Base-by-base conservation (phyloP, 345 rosid species). In the Gossypioides kirkii region DNA sequence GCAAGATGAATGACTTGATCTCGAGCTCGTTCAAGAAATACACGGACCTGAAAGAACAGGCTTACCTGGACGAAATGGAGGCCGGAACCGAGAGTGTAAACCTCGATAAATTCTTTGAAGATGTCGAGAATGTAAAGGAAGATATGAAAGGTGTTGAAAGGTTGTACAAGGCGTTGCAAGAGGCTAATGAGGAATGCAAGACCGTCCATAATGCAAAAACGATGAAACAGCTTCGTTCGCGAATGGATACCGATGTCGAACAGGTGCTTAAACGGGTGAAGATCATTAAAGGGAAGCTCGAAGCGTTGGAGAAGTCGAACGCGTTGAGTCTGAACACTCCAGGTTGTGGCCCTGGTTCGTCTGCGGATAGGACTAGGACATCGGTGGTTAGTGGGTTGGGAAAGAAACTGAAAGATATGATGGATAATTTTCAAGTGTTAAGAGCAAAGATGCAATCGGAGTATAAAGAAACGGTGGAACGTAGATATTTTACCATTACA, bases 291-390 rank as follows among this genome's bases (percentile, higher is more conserved):
- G 87, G 82, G 3, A 87, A 91, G 83, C 92, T 90, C 0, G 93
- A 91, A 74, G 96, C 84, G 0, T 79, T 94, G 13, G 96, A 94
- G 61, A 72, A 77, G 1, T 87, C 89, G 20, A 94, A 91, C 70
- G 93, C 82, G 13, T 84, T 85, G 42, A 81, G 87, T 56, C 68
- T 90, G 20, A 87, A 76, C 17, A 62, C 80, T 61, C 88, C 94
- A 0, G 96, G 93, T 6, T 86, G 91, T 7, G 96, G 97, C 10
- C 91, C 93, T 17, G 97, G 94, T 5, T 94, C 96, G 2, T 91
- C 96, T 0, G 82, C 91, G 0, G 96, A 94, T 70, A 82, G 94
- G 54, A 94, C 98, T n/a, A 82, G 98, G 63, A 80, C 87, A 0
- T 87, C 93, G 0, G 96, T 90, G 1, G 94, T 90, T 18, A 77